These are phyloP conservation scores for Argentina anserina DNA, from an alignment of 306 rosid genomes.

Conservation along the genomic window DNA sequence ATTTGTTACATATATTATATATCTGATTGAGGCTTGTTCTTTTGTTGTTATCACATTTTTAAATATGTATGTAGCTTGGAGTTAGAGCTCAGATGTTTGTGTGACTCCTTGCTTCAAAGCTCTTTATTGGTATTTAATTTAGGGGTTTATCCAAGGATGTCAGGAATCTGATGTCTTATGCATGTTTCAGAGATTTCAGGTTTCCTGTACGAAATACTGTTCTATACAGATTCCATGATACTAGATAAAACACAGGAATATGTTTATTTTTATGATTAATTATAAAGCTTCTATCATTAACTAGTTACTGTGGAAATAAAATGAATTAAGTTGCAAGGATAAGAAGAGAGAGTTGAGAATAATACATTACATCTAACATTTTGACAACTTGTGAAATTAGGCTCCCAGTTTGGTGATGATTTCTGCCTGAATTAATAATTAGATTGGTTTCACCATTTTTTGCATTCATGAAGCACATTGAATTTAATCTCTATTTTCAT, in stretches of 20 bases:
- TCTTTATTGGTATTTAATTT: background rate
- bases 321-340: background rate
- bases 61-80: slow-evolving; percentile 7
- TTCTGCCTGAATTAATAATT: background rate
- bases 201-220: background rate
- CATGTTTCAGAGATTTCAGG: slow-evolving; percentile 8
- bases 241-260: background rate
- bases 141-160: slow-evolving; percentile 2
- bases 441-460: background rate
- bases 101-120: slow-evolving; percentile 6
- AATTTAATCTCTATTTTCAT: background rate
- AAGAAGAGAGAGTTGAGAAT: background rate
- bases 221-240: background rate
- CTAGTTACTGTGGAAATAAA: background rate
- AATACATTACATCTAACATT: background rate
- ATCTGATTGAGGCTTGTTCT: background rate
- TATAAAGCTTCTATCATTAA: background rate
- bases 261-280: background rate
- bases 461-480: background rate
- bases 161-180: slow-evolving; percentile 25
- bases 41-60: slow-evolving; percentile 3
- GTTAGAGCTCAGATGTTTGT: slow-evolving; percentile 14
- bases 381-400: background rate
- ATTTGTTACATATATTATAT: background rate
- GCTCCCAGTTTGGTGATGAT: background rate